These are phyloP conservation scores for Dalbergia cochinchinensis DNA, from an alignment of 306 rosid species.

Conservation along the genomic window DNA sequence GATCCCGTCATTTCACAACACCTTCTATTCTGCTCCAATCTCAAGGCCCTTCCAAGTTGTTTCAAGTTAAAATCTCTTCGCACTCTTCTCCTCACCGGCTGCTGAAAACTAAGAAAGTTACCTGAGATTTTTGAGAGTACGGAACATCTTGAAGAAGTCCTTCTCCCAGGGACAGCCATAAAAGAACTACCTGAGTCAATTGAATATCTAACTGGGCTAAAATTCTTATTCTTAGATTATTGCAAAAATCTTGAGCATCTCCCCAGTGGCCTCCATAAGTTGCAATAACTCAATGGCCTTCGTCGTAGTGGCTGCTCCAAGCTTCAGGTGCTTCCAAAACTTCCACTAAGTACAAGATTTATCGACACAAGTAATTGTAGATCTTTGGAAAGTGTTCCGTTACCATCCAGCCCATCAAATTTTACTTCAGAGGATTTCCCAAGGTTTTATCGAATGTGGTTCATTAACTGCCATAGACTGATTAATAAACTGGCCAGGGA, in stretches of 20 bases:
- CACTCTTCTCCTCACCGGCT: slow-evolving; percentile 28
- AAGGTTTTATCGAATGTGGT: not conserved
- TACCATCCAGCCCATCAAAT: slow-evolving; percentile 2
- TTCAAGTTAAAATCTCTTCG: slow-evolving; percentile 11
- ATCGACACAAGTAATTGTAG: slow-evolving; percentile 22
- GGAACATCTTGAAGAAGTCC: slow-evolving; percentile 22
- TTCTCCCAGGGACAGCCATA: slow-evolving; percentile 32
- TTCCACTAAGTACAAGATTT: not conserved
- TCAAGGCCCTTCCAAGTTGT: slow-evolving; percentile 14
- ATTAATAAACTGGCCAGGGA: slow-evolving; percentile 3
- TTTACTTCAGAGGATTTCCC: not conserved
- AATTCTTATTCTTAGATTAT: not conserved
- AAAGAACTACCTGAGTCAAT: slow-evolving; percentile 20
- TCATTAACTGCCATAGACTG: slow-evolving; percentile 19
- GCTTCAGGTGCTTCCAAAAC: not conserved
- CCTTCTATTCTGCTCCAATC: slow-evolving; percentile 21
- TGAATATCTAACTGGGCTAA: slow-evolving; percentile 3
- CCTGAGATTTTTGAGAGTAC: slow-evolving; percentile 10
- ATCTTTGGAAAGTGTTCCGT: not conserved
- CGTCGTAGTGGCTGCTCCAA: not conserved
- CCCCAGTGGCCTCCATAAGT: slow-evolving; percentile 21
- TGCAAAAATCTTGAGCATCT: slow-evolving; percentile 36
- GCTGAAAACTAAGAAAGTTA: slow-evolving; percentile 10
- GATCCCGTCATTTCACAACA: too few relatives aligned
- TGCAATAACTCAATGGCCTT: slow-evolving; percentile 10